Evolutionary conservation across 164 flowering plant genomes (phyloP).

Genomic region (Kalanchoe fedtschenkoi): DNA sequence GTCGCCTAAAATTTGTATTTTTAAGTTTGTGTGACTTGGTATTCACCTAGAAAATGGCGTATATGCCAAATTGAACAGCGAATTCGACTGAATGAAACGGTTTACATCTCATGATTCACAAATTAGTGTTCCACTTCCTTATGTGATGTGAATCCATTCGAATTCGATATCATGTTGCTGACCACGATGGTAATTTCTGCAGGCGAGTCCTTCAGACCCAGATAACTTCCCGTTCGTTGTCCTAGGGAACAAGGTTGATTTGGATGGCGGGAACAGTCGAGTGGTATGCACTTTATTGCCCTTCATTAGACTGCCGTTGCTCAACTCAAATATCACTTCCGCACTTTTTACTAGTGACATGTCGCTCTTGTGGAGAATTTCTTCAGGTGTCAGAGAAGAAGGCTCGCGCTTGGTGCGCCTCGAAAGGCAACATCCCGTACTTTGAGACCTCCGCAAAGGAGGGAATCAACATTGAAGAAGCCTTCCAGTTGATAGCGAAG

Average conservation of each 20-base stretch:
- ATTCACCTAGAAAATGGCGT: too few relatives aligned
- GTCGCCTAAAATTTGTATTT: too few relatives aligned
- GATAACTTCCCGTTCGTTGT: slow-evolving; percentile 95
- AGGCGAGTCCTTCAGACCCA: slow-evolving; percentile 96
- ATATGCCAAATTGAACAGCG: too few relatives aligned
- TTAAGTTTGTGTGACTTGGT: too few relatives aligned
- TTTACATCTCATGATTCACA: too few relatives aligned
- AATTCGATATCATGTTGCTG: neutral
- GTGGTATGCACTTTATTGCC: slow-evolving; percentile 43
- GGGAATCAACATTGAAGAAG: slow-evolving; percentile 79
- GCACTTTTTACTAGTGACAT: neutral
- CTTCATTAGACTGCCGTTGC: neutral
- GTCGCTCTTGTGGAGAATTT: neutral
- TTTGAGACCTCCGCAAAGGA: slow-evolving; percentile 96
- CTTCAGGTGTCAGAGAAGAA: slow-evolving; percentile 83
- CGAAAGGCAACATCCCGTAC: slow-evolving; percentile 89
- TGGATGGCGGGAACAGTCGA: slow-evolving; percentile 89
- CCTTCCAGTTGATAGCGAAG: slow-evolving; percentile 82
- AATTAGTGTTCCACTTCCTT: neutral
- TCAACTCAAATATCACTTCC: neutral
- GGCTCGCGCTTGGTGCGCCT: slow-evolving; percentile 93
- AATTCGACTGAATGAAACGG: too few relatives aligned
- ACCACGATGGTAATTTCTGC: slow-evolving; percentile 15
- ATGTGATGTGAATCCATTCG: neutral
- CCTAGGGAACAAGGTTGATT: slow-evolving; percentile 79